Conservation (phyloP, 163 green algal genomes). For the Trebouxia gelatinosa region DNA sequence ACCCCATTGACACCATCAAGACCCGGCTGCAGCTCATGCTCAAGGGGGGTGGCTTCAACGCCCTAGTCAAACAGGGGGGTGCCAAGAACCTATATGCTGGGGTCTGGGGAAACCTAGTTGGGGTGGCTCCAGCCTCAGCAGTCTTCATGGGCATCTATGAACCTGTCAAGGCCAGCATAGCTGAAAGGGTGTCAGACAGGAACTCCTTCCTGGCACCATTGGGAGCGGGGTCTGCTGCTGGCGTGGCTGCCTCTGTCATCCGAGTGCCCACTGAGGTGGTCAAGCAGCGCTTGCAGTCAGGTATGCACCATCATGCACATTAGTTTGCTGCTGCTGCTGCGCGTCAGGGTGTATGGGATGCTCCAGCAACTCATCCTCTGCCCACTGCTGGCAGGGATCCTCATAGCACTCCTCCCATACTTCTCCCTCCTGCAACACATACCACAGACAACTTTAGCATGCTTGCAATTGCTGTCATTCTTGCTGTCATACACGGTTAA, state of each 20-base stretch:
- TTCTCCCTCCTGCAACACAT: no score
- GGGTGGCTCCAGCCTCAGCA: constrained; percentile 80
- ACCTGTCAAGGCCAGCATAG: constrained; percentile 72
- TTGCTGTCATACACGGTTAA: no score
- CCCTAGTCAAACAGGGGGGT: constrained; percentile 73
- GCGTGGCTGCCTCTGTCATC: constrained; percentile 82
- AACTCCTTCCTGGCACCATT: constrained; percentile 68
- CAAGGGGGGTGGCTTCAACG: constrained; percentile 74
- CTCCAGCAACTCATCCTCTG: background rate
- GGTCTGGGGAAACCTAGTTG: constrained; percentile 68
- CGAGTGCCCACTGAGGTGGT: constrained; percentile 96
- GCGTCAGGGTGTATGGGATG: no score
- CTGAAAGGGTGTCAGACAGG: background rate
- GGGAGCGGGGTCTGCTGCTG: constrained; percentile 71
- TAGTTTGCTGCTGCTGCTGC: background rate
- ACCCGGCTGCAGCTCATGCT: constrained; percentile 91
- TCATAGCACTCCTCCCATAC: background rate
- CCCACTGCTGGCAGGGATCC: background rate
- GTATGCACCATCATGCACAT: constrained; percentile 39
- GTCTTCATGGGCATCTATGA: constrained; percentile 94
- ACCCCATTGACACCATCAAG: constrained; percentile 99
- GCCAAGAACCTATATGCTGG: constrained; percentile 86
- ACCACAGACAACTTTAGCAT: no score
- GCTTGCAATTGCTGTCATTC: background rate
- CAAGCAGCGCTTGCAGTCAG: constrained; percentile 95